Evolutionary conservation across 495 filamentous ascomycete genomes (phyloP), one percentile per base, ranked within the genome.

Genomic region (Sphaerosporella brunnea): DNA sequence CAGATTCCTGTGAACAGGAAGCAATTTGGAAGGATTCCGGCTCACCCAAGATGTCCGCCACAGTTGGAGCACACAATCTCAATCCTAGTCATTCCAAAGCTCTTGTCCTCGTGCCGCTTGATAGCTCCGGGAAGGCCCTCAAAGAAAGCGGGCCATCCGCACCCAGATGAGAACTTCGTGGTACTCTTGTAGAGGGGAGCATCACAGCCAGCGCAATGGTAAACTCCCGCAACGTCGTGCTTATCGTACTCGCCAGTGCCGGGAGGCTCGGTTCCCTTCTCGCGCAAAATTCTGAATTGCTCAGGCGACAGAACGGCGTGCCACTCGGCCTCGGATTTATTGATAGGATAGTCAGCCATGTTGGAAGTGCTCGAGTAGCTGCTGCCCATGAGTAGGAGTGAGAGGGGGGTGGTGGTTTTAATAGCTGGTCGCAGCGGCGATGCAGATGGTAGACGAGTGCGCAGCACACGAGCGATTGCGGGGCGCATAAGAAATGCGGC

Each of bases 61-160:
- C 90, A 97, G 64, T 87, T 90, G 45, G 70, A 71, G 66, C 90
- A 97, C 36, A 85, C 77, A 59, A 97, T 96, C 70, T 97, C 90
- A 37, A 76, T 94, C 47, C 90, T 69, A 54, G 69, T 62, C 84
- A 94, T 93, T 23, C 90, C 90, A 47, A 82, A 73, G 0, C 75
- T 67, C 44, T 63, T 67, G 63, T 97, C 90, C 49, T 73, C 73
- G 59, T 86, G 77, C 46, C 86, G 67, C 23, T 69, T 81, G 30
- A 97, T 84, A 0, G 88, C 90, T 0, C 85, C 87, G 0, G 88
- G 85, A 40, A 95, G 74, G 40, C 77, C 83, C 63, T 97, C 90
- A 51, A 85, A 97, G 63, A 95, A 97, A 8, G 90, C 90, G 0
- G 90, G 90, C 90, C 90, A 97, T 41, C 90, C 90, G 65, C 90